Evolutionary conservation across 2,329 filamentous ascomycete genomes (phyloP).

Genomic region (Paecilomyces niveus): DNA sequence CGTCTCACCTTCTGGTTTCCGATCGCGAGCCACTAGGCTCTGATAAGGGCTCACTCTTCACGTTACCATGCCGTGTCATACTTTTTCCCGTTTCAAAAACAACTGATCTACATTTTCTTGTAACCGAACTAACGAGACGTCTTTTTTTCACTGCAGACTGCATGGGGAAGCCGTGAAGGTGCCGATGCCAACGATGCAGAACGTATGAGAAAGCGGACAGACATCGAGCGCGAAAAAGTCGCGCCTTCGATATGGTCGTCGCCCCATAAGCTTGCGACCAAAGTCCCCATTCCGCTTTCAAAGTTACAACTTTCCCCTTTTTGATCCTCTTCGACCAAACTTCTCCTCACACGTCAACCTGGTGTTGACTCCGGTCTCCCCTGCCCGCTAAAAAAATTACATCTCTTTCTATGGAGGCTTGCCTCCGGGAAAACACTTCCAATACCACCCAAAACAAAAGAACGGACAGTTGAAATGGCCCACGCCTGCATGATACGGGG

Average conservation of each 20-base stretch:
- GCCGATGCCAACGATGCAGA: constrained; percentile 76
- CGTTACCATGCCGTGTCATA: neutral
- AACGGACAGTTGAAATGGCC: neutral
- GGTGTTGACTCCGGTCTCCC: neutral
- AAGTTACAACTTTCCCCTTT: neutral
- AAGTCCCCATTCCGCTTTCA: neutral
- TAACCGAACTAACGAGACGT: constrained; percentile 4
- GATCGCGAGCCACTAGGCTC: neutral
- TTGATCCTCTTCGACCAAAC: neutral
- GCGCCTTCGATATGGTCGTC: constrained; percentile 5
- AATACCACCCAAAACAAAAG: neutral
- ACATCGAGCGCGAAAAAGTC: constrained; percentile 26
- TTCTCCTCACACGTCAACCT: neutral
- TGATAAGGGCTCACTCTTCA: neutral
- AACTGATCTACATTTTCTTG: constrained; percentile 12
- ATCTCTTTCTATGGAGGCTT: neutral
- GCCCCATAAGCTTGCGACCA: constrained; percentile 15
- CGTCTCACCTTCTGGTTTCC: neutral
- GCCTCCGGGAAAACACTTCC: neutral
- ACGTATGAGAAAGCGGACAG: constrained; percentile 50
- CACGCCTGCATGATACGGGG: neutral
- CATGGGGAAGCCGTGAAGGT: constrained; percentile 89
- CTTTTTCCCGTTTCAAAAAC: neutral
- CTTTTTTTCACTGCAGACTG: constrained; percentile 56
- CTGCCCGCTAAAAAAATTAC: neutral